These are phyloP conservation scores for Allomyces macrogynus DNA, from an alignment of 192 early-diverging fungal species.

Conservation along the genomic window DNA sequence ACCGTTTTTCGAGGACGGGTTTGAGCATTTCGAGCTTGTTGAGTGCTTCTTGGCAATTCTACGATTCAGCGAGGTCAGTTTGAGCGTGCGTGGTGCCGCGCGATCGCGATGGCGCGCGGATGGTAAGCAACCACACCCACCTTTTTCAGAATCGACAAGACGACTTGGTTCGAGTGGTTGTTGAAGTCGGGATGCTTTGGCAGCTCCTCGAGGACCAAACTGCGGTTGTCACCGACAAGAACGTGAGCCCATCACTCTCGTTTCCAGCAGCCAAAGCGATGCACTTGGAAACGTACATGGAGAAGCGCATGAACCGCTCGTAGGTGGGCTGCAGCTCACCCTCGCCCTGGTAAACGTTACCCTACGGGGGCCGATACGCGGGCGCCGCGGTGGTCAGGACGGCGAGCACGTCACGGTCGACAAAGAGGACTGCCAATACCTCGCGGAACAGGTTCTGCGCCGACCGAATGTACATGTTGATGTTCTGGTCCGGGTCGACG, in stretches of 20 bases:
- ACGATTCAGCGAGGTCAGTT: background rate
- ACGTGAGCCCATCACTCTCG: background rate
- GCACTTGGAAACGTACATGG: slow-evolving; percentile 15
- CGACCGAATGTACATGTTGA: no score
- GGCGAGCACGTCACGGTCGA: no score
- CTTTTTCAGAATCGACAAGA: slow-evolving; percentile 7
- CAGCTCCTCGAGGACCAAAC: slow-evolving; percentile 33
- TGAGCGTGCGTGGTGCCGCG: no score
- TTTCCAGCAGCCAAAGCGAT: background rate
- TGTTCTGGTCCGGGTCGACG: no score
- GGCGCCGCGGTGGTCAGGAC: no score
- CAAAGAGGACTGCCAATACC: no score
- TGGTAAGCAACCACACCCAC: slow-evolving; percentile 5
- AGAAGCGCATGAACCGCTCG: slow-evolving; percentile 45
- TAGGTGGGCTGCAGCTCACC: slow-evolving; percentile 46
- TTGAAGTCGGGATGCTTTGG: slow-evolving; percentile 32
- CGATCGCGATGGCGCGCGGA: no score
- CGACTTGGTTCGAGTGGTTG: slow-evolving; percentile 18
- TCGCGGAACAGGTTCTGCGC: no score
- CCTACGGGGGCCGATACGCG: slow-evolving; percentile 11
- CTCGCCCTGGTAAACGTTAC: slow-evolving; percentile 26
- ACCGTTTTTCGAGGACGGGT: slow-evolving; percentile 27
- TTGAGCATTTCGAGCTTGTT: slow-evolving; percentile 31
- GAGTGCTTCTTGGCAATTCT: slow-evolving; percentile 30
- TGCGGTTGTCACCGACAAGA: slow-evolving; percentile 8